These are phyloP conservation scores for Chimonanthus salicifolius DNA, from an alignment of 164 flowering plant species.

Conservation along the genomic window DNA sequence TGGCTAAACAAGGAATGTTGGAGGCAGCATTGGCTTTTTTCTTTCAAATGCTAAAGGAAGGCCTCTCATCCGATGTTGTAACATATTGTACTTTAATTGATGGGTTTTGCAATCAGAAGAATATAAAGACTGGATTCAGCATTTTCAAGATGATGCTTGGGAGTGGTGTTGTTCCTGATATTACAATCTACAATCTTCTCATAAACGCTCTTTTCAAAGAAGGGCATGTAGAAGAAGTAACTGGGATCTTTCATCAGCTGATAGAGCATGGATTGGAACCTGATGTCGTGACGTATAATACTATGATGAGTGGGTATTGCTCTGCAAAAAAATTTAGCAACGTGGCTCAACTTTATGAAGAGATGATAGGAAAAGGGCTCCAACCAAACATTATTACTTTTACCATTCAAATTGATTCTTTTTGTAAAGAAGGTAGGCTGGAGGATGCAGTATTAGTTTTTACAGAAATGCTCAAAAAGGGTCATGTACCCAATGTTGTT, in stretches of 20 bases:
- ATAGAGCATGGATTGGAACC: conserved; percentile 26
- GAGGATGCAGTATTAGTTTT: conserved; percentile 37
- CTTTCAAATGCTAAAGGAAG: conserved; percentile 44
- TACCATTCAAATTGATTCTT: conserved; percentile 38
- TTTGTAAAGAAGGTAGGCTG: conserved; percentile 38
- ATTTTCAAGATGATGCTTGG: conserved; percentile 30
- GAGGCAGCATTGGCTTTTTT: conserved; percentile 30
- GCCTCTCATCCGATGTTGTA: conserved; percentile 32
- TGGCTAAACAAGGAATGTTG: conserved; percentile 19
- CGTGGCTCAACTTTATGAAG: conserved; percentile 28
- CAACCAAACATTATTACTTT: conserved; percentile 34
- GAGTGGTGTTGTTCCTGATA: conserved; percentile 35
- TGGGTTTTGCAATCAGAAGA: conserved; percentile 34
- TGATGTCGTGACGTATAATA: conserved; percentile 48
- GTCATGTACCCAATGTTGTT: conserved; percentile 34
- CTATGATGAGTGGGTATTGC: conserved; percentile 49
- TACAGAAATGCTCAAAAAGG: conserved; percentile 27
- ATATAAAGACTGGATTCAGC: conserved; percentile 18
- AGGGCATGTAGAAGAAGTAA: conserved; percentile 17
- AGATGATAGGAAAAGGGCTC: conserved; percentile 16
- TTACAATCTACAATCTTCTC: conserved; percentile 39
- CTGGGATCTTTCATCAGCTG: conserved; percentile 21
- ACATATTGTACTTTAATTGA: conserved; percentile 40
- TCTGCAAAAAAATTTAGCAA: conserved; percentile 24
- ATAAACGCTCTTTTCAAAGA: conserved; percentile 30